Conservation (phyloP, 306 rosid species). For the Ammopiptanthus mongolicus region DNA sequence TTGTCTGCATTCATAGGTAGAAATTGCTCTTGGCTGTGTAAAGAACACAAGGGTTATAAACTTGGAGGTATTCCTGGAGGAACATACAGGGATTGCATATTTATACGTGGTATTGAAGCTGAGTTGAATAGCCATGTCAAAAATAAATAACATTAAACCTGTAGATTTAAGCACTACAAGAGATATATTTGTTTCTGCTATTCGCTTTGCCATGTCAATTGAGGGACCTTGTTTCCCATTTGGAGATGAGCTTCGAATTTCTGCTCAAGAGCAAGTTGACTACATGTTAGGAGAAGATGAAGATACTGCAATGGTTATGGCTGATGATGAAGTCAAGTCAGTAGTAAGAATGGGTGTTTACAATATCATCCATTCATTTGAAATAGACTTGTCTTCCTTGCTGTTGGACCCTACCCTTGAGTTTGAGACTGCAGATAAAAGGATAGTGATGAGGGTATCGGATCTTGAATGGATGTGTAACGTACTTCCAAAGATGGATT, state of each 20-base stretch:
- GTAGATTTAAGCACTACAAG: conserved; percentile 48
- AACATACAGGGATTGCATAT: neutral
- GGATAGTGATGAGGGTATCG: conserved; percentile 47
- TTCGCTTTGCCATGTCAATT: conserved; percentile 72
- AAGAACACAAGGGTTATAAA: neutral
- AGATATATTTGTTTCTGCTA: conserved; percentile 79
- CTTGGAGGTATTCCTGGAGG: conserved; percentile 10
- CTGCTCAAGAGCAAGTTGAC: conserved; percentile 96
- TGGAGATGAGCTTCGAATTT: conserved; percentile 73
- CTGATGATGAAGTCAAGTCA: conserved; percentile 72
- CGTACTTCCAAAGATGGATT: conserved; percentile 77
- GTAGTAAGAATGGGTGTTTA: conserved; percentile 55
- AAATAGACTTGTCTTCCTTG: conserved; percentile 55
- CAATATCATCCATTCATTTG: conserved; percentile 45
- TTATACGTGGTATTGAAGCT: neutral
- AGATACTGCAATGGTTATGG: conserved; percentile 38
- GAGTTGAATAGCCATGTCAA: conserved; percentile 30
- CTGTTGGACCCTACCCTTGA: conserved; percentile 36
- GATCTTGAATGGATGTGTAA: conserved; percentile 94
- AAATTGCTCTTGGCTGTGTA: neutral
- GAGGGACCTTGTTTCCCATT: conserved; percentile 63
- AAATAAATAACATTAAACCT: neutral
- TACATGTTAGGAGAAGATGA: conserved; percentile 78
- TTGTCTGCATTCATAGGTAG: neutral
- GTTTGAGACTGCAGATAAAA: conserved; percentile 39